phyloP scores from a whole-genome alignment of 305 asterid species.

The Fraxinus greggii region DNA sequence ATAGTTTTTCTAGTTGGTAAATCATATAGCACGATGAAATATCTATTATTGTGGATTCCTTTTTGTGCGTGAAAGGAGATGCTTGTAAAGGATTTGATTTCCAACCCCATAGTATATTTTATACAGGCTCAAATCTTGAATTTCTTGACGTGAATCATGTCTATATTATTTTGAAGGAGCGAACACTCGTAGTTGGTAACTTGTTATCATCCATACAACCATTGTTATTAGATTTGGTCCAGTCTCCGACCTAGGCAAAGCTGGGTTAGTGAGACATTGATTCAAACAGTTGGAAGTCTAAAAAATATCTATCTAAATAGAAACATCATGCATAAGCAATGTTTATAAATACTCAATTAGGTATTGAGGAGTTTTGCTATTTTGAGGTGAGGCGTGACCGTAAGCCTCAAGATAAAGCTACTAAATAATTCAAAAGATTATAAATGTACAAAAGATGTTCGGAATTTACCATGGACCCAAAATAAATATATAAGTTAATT shows the following conservation, averaged over 20 bases:
- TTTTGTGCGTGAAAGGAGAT: conserved; percentile 13
- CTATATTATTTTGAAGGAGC: not conserved
- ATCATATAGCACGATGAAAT: not conserved
- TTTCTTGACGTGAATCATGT: not conserved
- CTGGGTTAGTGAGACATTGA: not conserved
- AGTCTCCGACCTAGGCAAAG: not conserved
- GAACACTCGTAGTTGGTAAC: not conserved
- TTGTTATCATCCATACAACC: not conserved
- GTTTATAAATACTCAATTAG: not conserved
- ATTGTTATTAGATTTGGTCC: not conserved
- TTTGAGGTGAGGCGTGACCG: not conserved
- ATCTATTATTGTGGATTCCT: not conserved
- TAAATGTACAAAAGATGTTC: not conserved
- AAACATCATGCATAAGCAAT: not conserved
- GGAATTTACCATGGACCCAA: not conserved
- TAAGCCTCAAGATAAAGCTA: not conserved
- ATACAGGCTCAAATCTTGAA: not conserved
- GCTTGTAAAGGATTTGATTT: not conserved
- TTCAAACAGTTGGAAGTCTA: not conserved
- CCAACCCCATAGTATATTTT: not conserved
- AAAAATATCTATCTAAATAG: not conserved
- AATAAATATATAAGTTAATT: not conserved
- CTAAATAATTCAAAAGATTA: not conserved
- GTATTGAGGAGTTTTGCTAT: not conserved
- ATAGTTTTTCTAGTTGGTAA: not conserved